Evolutionary conservation across 441 rosid species (phyloP).

Genomic region (Arabidopsis hybrid): DNA sequence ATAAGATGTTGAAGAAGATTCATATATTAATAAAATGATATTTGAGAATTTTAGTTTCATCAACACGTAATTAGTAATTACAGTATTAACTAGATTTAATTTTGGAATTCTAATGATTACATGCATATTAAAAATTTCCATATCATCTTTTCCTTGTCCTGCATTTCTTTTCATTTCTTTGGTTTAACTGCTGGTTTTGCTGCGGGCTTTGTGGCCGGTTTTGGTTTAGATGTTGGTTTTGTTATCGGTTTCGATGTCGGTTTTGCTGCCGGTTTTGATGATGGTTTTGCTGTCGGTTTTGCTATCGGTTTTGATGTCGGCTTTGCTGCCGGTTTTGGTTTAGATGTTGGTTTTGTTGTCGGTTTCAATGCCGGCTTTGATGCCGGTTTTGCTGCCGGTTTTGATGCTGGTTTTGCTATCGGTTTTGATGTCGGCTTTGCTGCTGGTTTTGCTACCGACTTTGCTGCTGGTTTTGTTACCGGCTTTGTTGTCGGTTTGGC

Average conservation of each 20-base stretch:
- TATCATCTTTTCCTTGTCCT: background rate
- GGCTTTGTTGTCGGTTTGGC: background rate
- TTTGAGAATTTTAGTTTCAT: background rate
- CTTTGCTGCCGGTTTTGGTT: background rate
- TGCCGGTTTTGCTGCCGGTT: background rate
- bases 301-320: background rate
- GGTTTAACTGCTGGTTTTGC: background rate
- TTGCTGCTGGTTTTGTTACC: background rate
- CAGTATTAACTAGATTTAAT: background rate
- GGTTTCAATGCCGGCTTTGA: background rate
- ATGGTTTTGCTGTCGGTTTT: background rate
- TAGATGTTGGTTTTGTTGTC: background rate
- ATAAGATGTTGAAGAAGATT: constrained; percentile 10
- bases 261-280: background rate
- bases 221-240: background rate
- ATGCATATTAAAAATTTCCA: background rate
- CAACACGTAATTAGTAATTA: background rate
- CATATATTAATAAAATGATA: background rate
- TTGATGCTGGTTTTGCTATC: background rate
- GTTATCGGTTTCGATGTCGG: background rate
- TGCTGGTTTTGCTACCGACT: background rate
- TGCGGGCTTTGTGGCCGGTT: background rate
- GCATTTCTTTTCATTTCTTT: background rate
- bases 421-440: background rate
- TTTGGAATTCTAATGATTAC: background rate